These are phyloP conservation scores for Nitzschia inconspicua DNA, from an alignment of 108 stramenopile species.

Conservation along the genomic window DNA sequence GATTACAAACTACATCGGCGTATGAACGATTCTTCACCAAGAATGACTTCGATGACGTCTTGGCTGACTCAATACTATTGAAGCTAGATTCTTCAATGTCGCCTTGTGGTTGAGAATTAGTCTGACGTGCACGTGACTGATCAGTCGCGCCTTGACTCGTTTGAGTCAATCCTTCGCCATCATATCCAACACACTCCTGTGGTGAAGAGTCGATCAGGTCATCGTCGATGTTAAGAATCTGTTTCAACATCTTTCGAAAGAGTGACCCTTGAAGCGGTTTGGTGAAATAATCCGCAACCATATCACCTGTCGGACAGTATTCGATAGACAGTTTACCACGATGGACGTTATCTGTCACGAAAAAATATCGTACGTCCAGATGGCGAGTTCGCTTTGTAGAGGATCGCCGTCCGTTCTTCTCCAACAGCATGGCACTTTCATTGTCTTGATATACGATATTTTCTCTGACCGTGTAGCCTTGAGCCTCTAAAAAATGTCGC, in stretches of 20 bases:
- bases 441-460: conserved; percentile 49
- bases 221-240: too few species aligned
- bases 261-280: conserved; percentile 25
- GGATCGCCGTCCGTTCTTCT: conserved; percentile 36
- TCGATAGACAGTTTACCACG: conserved; percentile 23
- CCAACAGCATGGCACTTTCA: conserved; percentile 39
- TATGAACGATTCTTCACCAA: too few species aligned
- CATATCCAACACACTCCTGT: too few species aligned
- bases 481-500: conserved; percentile 35
- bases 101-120: too few species aligned
- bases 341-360: conserved; percentile 30
- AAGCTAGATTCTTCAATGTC: too few species aligned
- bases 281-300: conserved; percentile 49
- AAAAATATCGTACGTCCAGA: conserved; percentile 48
- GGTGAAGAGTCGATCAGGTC: too few species aligned
- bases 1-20: too few species aligned
- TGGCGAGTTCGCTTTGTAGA: conserved; percentile 23
- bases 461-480: conserved; percentile 31
- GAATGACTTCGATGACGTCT: too few species aligned
- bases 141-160: too few species aligned
- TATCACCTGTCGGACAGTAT: conserved; percentile 40
- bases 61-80: too few species aligned
- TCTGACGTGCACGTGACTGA: too few species aligned
- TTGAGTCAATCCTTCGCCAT: too few species aligned
- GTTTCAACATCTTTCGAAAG: background rate